Evolutionary conservation across 164 flowering plant genomes (phyloP).

Genomic region (Vitis cinerea): DNA sequence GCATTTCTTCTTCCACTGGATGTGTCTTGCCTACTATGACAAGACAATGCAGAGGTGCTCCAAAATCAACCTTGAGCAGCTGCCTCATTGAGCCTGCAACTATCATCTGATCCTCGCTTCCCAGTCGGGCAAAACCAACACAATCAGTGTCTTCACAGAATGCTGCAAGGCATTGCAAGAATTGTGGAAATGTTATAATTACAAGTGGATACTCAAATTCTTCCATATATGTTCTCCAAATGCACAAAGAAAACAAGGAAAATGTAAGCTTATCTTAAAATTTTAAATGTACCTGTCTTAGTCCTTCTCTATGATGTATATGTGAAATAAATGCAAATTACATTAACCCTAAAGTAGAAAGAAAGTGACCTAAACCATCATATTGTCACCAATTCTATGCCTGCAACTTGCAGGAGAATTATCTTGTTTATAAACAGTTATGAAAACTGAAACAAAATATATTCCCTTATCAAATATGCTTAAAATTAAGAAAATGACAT

Average conservation of each 20-base stretch:
- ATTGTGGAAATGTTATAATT: not conserved
- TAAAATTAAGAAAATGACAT: too few relatives aligned
- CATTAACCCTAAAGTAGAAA: too few relatives aligned
- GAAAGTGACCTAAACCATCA: too few relatives aligned
- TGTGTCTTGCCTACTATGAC: conserved; percentile 82
- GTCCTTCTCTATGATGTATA: too few relatives aligned
- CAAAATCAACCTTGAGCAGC: conserved; percentile 67
- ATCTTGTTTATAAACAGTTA: too few relatives aligned
- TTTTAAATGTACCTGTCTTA: too few relatives aligned
- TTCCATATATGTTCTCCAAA: not conserved
- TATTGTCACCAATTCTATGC: too few relatives aligned
- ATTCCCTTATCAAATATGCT: too few relatives aligned
- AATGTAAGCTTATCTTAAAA: too few relatives aligned
- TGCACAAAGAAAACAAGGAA: not conserved
- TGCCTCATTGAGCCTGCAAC: conserved; percentile 79
- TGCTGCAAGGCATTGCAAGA: conserved; percentile 37
- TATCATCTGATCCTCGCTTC: conserved; percentile 78
- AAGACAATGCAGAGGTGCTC: conserved; percentile 89
- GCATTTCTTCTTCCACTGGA: conserved; percentile 88
- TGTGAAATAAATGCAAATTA: too few relatives aligned
- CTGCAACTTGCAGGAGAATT: too few relatives aligned
- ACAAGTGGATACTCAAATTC: not conserved
- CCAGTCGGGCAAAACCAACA: conserved; percentile 91
- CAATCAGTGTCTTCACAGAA: conserved; percentile 68
- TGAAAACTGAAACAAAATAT: too few relatives aligned